phyloP scores from a whole-genome alignment of 352 stramenopile genomes.

The Phytophthora podocarpi region DNA sequence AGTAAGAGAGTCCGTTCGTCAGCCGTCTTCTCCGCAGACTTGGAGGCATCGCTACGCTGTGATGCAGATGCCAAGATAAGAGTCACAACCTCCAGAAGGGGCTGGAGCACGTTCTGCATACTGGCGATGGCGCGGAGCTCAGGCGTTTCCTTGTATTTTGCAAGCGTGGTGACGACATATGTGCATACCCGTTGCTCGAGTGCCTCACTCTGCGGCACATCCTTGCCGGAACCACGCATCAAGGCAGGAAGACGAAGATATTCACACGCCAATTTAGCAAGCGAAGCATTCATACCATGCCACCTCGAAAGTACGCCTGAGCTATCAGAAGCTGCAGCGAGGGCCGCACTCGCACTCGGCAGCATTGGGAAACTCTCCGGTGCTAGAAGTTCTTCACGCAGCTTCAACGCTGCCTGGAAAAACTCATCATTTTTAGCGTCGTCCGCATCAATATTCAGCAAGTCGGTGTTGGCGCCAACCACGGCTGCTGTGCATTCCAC shows the following conservation, averaged over 20 bases:
- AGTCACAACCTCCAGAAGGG: constrained; percentile 64
- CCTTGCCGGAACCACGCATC: constrained; percentile 23
- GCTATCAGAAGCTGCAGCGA: constrained; percentile 48
- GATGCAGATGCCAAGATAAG: constrained; percentile 43
- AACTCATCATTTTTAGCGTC: constrained; percentile 36
- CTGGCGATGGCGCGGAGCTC: constrained; percentile 60
- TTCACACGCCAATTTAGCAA: constrained; percentile 71
- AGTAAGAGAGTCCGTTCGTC: constrained; percentile 53
- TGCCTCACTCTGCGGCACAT: constrained; percentile 8
- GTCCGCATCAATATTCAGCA: constrained; percentile 18
- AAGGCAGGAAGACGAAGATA: constrained; percentile 42
- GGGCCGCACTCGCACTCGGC: constrained; percentile 45
- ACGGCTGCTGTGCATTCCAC: constrained; percentile 74
- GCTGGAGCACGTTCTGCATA: constrained; percentile 67
- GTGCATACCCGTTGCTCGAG: constrained; percentile 51
- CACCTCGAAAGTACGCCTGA: constrained; percentile 54
- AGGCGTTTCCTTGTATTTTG: constrained; percentile 64
- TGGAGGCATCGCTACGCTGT: background rate
- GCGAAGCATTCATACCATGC: constrained; percentile 75
- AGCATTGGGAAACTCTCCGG: constrained; percentile 65
- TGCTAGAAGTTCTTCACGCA: constrained; percentile 64
- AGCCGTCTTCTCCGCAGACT: background rate
- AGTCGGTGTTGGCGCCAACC: constrained; percentile 47
- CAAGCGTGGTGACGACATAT: constrained; percentile 66
- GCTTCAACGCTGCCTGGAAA: constrained; percentile 39